phyloP scores from a whole-genome alignment of 1,284 basidiomycete genomes.

The Ustilago bromivora region DNA sequence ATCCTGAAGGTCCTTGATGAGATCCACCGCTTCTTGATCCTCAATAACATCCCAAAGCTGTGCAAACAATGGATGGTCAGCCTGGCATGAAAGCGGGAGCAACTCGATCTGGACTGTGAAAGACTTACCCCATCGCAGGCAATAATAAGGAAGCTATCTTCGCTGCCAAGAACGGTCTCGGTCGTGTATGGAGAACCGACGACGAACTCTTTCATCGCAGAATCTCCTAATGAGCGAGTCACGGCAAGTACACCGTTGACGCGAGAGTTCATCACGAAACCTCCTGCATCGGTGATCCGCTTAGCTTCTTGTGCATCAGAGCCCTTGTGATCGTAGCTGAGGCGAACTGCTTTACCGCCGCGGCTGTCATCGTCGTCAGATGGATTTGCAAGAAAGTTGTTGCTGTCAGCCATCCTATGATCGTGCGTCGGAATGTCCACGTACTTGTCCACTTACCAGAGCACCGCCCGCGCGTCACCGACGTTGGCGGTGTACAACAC shows the following conservation, averaged over 20 bases:
- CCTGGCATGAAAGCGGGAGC: not conserved
- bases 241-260: constrained; percentile 96
- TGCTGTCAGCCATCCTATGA: not conserved
- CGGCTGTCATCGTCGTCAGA: constrained; percentile 71
- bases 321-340: constrained; percentile 99
- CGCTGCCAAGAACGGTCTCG: constrained; percentile 87
- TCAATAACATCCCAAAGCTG: constrained; percentile 97
- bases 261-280: constrained; percentile 97
- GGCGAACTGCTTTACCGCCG: constrained; percentile 85
- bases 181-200: constrained; percentile 98
- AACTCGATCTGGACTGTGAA: not conserved
- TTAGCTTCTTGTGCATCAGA: constrained; percentile 96
- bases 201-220: constrained; percentile 99
- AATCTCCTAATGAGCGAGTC: constrained; percentile 93
- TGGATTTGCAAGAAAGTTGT: constrained; percentile 77
- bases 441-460: constrained; percentile 73
- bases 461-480: constrained; percentile 88
- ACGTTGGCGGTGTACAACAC: constrained; percentile 97
- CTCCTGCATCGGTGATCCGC: constrained; percentile 95
- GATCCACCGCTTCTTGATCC: constrained; percentile 91
- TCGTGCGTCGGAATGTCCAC: not conserved
- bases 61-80: constrained; percentile 14
- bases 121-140: constrained; percentile 94
- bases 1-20: constrained; percentile 80
- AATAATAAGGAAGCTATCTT: constrained; percentile 94